Base-by-base conservation (phyloP, 768 basidiomycete species). In the Leccinellum albellum region DNA sequence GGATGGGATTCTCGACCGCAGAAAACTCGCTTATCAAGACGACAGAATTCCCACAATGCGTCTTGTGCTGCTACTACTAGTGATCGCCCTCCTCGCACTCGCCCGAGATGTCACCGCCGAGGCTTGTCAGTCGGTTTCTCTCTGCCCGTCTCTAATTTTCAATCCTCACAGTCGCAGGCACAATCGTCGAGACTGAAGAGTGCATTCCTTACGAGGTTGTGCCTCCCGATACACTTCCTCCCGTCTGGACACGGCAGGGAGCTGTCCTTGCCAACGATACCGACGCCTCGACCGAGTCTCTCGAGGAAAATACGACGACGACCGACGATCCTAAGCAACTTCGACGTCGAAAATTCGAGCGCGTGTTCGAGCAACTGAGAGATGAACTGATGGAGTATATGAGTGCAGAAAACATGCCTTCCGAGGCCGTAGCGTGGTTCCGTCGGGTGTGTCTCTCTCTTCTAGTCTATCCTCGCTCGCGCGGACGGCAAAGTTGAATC, bases 401-500 rank as follows among this genome's bases (percentile, higher is more conserved):
- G 63, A 78, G 79, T 53, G 73, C 75, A 17, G 80, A 90, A 67
- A 82, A 84, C 9, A 90, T 98, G 85, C 93, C 94, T 7, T 64
- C 78, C 40, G 92, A 94, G 54, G 92, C 89, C 2, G 73, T 87
- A 24, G 83, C 86, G 49, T 98, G 94, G 93, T 98, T 85, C 72
- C 79, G 81, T 63, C 81, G 81, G 59, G 95, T 96, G 57, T 35
- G 85, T 77, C 15, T 23, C 24, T 49, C 42, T 46, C 33, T 17
- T 7, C 4, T 32, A 14, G 1, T 32, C 32, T 15, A 8, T 35
- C 32, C 7, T 35, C 8, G 8, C 7, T 37, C 35, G 35, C 35
- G 35, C 9, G 10, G 40, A 42, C 12, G 20, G 6, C n/a, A 20
- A 42, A 42, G 20, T 42, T 42, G 20, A 42, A 20, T 12, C 10